A percentile compares a stretch with the other conserved stretches of the same genome.
phyloP scores from a whole-genome alignment of 2,329 filamentous ascomycete species.

The Fusarium fracticaudum region DNA sequence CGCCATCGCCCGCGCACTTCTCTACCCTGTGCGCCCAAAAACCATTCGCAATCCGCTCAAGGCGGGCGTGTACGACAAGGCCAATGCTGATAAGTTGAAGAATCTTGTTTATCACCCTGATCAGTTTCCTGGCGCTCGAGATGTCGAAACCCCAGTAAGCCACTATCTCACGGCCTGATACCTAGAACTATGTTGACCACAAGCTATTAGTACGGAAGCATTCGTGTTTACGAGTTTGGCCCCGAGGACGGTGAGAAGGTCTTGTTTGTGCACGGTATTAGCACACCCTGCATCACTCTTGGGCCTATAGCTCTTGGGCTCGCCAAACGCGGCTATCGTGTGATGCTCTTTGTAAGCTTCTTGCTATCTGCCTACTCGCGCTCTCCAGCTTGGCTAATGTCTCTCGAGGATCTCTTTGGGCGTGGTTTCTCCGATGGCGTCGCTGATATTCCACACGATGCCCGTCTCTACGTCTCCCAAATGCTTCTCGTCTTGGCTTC shows the following conservation, averaged over 20 bases:
- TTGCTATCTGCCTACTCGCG: neutral
- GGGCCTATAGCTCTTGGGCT: constrained; percentile 73
- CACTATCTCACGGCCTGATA: neutral
- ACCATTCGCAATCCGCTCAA: constrained; percentile 58
- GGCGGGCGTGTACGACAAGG: constrained; percentile 47
- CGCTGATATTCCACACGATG: constrained; percentile 74
- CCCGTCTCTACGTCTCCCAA: constrained; percentile 77
- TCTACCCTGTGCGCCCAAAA: constrained; percentile 53
- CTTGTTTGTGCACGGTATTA: constrained; percentile 84
- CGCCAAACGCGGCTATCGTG: constrained; percentile 75
- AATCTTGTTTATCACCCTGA: constrained; percentile 70
- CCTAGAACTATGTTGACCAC: constrained; percentile 10
- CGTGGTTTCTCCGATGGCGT: constrained; percentile 74
- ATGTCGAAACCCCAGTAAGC: constrained; percentile 73
- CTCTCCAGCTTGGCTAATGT: neutral
- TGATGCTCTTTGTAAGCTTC: constrained; percentile 75
- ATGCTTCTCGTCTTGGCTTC: constrained; percentile 76
- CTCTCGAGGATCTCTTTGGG: constrained; percentile 70
- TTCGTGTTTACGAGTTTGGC: constrained; percentile 86
- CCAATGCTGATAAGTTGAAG: constrained; percentile 50
- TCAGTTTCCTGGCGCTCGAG: constrained; percentile 75
- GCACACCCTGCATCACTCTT: constrained; percentile 80
- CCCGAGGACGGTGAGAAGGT: constrained; percentile 78
- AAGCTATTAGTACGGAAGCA: constrained; percentile 68
- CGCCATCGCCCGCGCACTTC: constrained; percentile 45